Conservation (phyloP, 176 grass and related monocot species). For the Alloteropsis semialata region DNA sequence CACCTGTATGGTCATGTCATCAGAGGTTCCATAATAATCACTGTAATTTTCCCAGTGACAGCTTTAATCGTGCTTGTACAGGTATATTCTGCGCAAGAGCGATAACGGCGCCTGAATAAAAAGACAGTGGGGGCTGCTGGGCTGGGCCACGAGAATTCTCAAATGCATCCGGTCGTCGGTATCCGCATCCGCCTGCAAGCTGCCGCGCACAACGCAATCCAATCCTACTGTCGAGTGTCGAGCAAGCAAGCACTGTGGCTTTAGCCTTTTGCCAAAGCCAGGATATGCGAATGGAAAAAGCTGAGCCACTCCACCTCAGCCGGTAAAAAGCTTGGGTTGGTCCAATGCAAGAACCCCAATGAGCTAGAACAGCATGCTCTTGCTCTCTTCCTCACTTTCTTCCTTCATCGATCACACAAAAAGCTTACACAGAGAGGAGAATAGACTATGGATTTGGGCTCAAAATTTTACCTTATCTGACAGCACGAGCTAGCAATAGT, state of each 20-base stretch:
- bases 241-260: neutral
- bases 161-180: constrained; percentile 22
- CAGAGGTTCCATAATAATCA: neutral
- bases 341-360: neutral
- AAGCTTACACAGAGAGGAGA: neutral
- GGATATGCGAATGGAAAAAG: constrained; percentile 16
- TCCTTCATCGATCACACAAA: constrained; percentile 10
- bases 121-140: neutral
- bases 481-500: neutral
- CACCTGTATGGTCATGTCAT: neutral
- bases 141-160: constrained; percentile 5
- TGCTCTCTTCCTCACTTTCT: neutral
- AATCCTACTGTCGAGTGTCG: constrained; percentile 43
- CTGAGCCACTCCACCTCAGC: neutral
- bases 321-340: neutral
- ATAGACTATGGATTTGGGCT: neutral
- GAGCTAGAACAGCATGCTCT: neutral
- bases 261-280: constrained; percentile 36
- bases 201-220: neutral
- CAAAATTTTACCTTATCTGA: neutral
- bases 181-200: neutral
- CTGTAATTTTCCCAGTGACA: neutral
- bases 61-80: neutral
- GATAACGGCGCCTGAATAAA: neutral
- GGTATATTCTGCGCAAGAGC: neutral